Evolutionary conservation across 306 rosid species (phyloP).

Genomic region (Albizia julibrissin): DNA sequence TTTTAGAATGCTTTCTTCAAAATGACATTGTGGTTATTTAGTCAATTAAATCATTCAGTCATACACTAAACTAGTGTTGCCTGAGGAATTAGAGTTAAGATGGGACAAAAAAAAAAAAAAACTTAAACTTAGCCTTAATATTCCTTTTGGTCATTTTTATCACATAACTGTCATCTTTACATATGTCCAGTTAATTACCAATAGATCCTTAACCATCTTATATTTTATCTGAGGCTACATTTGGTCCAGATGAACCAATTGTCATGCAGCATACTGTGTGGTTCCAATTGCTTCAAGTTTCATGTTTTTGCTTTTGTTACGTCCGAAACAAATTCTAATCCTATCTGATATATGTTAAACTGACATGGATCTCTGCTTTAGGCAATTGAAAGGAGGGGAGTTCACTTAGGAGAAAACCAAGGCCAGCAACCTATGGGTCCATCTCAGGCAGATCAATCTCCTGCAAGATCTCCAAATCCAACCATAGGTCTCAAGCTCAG

Average conservation of each 20-base stretch:
- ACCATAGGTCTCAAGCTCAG: conserved; percentile 14
- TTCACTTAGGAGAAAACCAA: conserved; percentile 45
- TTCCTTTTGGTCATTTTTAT: not conserved
- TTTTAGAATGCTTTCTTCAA: not conserved
- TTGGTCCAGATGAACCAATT: not conserved
- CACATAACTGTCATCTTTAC: not conserved
- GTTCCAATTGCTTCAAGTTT: not conserved
- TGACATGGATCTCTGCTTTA: conserved; percentile 4
- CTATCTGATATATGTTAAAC: not conserved
- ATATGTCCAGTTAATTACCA: not conserved
- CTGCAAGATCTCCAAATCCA: conserved; percentile 29
- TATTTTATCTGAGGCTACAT: not conserved
- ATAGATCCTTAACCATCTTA: not conserved
- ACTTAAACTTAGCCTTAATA: not conserved
- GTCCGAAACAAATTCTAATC: not conserved
- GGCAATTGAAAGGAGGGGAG: conserved; percentile 77
- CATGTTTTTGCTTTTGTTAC: not conserved
- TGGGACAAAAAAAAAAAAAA: not conserved
- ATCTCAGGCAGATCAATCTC: conserved; percentile 29
- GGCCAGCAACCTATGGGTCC: conserved; percentile 45
- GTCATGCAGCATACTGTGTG: not conserved
- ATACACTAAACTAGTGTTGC: not conserved
- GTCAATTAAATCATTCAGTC: not conserved
- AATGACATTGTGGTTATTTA: not conserved
- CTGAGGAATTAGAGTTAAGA: not conserved